Evolutionary conservation across 768 basidiomycete species (phyloP).

Genomic region (Piloderma croceum): DNA sequence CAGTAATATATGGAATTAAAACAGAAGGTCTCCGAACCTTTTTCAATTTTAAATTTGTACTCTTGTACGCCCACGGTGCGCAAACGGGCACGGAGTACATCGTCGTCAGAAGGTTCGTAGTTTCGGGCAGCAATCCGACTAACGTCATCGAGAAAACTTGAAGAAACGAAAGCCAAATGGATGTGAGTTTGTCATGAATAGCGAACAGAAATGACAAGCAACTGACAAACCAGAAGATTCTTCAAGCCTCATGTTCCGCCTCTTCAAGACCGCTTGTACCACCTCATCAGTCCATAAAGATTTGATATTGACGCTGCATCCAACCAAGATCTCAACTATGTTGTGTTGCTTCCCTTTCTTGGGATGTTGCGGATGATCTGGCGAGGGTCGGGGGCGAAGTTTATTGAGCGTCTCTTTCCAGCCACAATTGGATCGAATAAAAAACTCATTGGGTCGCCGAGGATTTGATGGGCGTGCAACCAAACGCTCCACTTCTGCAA

Average conservation of each 20-base stretch:
- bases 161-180: background rate
- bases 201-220: constrained; percentile 1
- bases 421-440: too few relatives aligned
- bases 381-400: too few relatives aligned
- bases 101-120: constrained; percentile 66
- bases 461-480: constrained; percentile 25
- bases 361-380: background rate
- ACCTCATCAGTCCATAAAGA: constrained; percentile 57
- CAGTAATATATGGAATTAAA: too few relatives aligned
- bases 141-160: constrained; percentile 64
- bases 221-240: constrained; percentile 67
- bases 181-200: background rate
- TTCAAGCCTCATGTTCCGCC: constrained; percentile 44
- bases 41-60: constrained; percentile 45
- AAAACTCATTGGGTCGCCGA: constrained; percentile 37
- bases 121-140: constrained; percentile 55
- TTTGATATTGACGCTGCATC: constrained; percentile 59
- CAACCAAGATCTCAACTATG: constrained; percentile 47
- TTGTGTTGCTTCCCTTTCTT: background rate
- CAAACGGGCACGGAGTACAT: constrained; percentile 65
- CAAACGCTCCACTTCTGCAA: too few relatives aligned
- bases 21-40: too few relatives aligned
- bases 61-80: constrained; percentile 69
- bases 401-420: constrained; percentile 38
- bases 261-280: constrained; percentile 45